phyloP scores from a whole-genome alignment of 2,329 filamentous ascomycete species.

The Colletotrichum lini region DNA sequence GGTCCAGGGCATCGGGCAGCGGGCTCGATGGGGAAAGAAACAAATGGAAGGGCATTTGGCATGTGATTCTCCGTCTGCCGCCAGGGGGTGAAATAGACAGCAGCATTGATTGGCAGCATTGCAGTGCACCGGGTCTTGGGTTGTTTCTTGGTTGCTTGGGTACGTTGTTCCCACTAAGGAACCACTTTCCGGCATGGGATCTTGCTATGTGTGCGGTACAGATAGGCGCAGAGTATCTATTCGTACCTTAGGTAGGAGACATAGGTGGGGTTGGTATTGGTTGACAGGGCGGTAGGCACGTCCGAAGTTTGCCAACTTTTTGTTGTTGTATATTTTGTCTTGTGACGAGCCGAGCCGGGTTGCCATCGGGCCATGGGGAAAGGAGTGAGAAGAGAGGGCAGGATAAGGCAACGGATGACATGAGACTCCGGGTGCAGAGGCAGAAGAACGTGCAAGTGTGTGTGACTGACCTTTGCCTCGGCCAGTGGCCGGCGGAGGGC shows the following conservation, averaged over 20 bases:
- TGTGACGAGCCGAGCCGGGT: constrained; percentile 31
- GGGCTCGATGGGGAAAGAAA: constrained; percentile 10
- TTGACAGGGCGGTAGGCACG: constrained; percentile 1
- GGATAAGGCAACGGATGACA: neutral
- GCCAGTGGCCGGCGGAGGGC: constrained; percentile 14
- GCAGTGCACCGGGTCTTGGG: constrained; percentile 24
- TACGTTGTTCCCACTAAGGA: constrained; percentile 10
- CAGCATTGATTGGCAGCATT: neutral
- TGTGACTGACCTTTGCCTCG: constrained; percentile 37
- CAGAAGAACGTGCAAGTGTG: neutral
- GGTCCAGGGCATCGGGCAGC: constrained; percentile 4
- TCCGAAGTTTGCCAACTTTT: constrained; percentile 29
- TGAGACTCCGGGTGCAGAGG: neutral
- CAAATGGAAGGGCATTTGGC: constrained; percentile 24
- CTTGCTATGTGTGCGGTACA: too few species aligned
- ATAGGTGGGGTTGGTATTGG: neutral
- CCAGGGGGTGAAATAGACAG: constrained; percentile 15
- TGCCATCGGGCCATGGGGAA: neutral
- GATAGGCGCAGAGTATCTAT: too few species aligned
- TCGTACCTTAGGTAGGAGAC: too few species aligned
- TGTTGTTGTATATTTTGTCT: neutral
- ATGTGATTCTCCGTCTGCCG: constrained; percentile 34
- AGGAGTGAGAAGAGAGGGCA: neutral
- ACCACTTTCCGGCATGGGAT: constrained; percentile 14
- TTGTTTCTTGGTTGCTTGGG: constrained; percentile 15